Conservation (phyloP, 257 asterid species). For the Ocimum tenuiflorum region DNA sequence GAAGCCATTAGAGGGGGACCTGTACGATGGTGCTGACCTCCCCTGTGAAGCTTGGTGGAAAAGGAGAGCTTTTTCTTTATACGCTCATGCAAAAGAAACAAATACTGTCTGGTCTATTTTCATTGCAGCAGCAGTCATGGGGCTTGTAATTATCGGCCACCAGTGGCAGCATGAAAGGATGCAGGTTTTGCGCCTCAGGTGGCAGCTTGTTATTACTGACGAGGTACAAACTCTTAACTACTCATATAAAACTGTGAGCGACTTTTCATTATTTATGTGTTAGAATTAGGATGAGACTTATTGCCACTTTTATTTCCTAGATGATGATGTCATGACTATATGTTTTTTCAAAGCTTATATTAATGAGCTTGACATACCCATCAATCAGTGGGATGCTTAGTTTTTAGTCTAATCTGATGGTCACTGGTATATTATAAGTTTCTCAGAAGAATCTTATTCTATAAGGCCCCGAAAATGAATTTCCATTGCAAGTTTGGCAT, state of each 20-base stretch:
- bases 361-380: not conserved
- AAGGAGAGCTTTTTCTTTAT: constrained; percentile 52
- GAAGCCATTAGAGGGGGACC: constrained; percentile 31
- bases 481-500: not conserved
- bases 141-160: constrained; percentile 75
- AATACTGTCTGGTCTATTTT: constrained; percentile 77
- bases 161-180: constrained; percentile 78
- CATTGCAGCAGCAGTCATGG: constrained; percentile 84
- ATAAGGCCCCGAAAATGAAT: not conserved
- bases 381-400: not conserved
- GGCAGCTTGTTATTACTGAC: constrained; percentile 36
- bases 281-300: not conserved
- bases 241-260: not conserved
- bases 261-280: not conserved
- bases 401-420: not conserved
- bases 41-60: constrained; percentile 98
- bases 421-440: not conserved
- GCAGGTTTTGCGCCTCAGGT: constrained; percentile 64
- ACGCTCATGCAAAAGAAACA: constrained; percentile 71
- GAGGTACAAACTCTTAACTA: constrained; percentile 40
- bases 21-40: constrained; percentile 38
- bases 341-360: not conserved
- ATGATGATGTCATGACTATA: not conserved
- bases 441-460: not conserved
- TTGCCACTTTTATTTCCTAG: not conserved